Base-by-base conservation (phyloP, 805 yeast species). In the Candida ipomoeae region DNA sequence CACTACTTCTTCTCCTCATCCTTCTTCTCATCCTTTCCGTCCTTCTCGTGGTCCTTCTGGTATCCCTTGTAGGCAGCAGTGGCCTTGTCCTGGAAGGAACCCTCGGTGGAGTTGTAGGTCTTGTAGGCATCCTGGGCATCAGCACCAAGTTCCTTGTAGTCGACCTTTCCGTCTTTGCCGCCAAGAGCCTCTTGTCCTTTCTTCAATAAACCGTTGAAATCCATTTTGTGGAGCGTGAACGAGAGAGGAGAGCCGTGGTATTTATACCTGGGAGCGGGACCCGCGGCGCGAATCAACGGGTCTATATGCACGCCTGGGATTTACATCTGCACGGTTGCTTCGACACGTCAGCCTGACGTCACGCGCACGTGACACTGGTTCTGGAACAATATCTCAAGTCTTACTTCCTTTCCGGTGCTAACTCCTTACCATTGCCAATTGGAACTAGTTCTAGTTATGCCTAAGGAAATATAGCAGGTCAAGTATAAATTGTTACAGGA, bases 51-150 rank as follows among this genome's bases (percentile, higher is more conserved):
- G 58, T 61, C 57, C 50, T 60, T 60, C 46, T 62, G 60, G 59
- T 61, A 62, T 26, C 61, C 69, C 36, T 57, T 48, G 62, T 63
- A 71, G 39, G 67, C 70, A 46, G 66, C 63, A 59, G 68, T 62
- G 51, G 75, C 77, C 60, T 69, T 66, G 54, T 65, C 69, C 20
- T 59, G 44, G 61, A 57, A 56, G 23, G 65, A 41, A 8, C 65
- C 65, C 17, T 63, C 70, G 33, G 66, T 58, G 49, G 57, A 59
- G 62, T 56, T 55, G 67, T 61, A 71, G 44, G 65, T 62, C 32
- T 55, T 51, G 67, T 64, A 70, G 36, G 69, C 75, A 21, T 61
- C 65, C 58, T 72, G 60, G 43, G 73, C 74, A 35, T 69, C 74
- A 48, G 64, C 64, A 31, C 55, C 47, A 48, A 62, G 58, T 13